Conservation (phyloP, 139 green algal species). For the Astrephomene gubernaculifera region DNA sequence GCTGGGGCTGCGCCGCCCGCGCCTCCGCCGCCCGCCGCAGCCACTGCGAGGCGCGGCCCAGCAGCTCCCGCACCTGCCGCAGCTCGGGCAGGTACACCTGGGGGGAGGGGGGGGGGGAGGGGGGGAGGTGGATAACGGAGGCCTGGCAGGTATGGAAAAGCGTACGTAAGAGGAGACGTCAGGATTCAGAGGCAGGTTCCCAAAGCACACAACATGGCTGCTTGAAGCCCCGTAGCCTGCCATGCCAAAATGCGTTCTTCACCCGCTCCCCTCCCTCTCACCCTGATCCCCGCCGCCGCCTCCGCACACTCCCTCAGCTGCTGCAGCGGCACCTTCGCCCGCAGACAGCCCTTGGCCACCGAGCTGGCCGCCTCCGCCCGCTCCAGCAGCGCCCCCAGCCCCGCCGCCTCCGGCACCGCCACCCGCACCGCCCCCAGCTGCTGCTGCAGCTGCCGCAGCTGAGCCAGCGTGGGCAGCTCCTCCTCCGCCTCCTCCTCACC, state of each 20-base stretch:
- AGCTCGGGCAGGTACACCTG: slow-evolving; percentile 42
- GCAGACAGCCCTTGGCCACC: slow-evolving; percentile 33
- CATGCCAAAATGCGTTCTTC: too few relatives aligned
- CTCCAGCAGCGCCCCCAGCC: slow-evolving; percentile 51
- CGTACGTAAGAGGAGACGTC: too few relatives aligned
- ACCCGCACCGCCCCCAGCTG: slow-evolving; percentile 46
- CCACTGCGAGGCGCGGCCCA: slow-evolving; percentile 53
- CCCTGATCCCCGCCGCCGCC: slow-evolving; percentile 8
- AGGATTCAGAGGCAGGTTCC: too few relatives aligned
- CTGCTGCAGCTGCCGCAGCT: slow-evolving; percentile 49
- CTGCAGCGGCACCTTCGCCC: slow-evolving; percentile 40
- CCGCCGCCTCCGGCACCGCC: slow-evolving; percentile 51
- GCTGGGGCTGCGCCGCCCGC: background rate
- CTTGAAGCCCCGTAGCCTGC: too few relatives aligned
- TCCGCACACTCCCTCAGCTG: slow-evolving; percentile 51
- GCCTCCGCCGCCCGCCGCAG: slow-evolving; percentile 35
- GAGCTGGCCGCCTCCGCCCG: slow-evolving; percentile 53
- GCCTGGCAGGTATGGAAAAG: too few relatives aligned
- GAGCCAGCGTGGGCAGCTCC: slow-evolving; percentile 5
- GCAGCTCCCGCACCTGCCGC: slow-evolving; percentile 30
- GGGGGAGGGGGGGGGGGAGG: background rate
- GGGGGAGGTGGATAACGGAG: background rate
- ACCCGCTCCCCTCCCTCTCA: background rate
- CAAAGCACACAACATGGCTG: too few relatives aligned
- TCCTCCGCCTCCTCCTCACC: too few relatives aligned